phyloP scores from a whole-genome alignment of 1,284 basidiomycete genomes.

The Blastosporella zonata region DNA sequence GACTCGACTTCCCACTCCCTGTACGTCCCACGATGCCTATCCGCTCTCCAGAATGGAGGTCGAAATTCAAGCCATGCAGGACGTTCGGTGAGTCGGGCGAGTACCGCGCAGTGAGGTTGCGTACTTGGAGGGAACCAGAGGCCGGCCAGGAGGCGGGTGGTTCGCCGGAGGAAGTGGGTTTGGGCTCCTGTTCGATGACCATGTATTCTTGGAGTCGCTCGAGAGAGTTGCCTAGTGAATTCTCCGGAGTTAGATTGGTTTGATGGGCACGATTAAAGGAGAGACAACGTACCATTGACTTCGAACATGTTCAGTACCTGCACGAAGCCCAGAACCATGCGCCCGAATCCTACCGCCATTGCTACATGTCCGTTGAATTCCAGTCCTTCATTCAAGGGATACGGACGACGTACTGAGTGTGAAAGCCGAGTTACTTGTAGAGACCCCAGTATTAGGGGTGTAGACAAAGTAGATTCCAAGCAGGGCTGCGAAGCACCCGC shows the following conservation, averaged over 20 bases:
- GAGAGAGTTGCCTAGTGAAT: constrained; percentile 46
- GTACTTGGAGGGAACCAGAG: constrained; percentile 61
- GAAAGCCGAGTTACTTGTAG: constrained; percentile 30
- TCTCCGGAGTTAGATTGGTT: neutral
- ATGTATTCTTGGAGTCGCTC: constrained; percentile 75
- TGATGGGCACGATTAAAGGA: neutral
- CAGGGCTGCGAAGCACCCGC: constrained; percentile 46
- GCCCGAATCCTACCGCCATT: constrained; percentile 45
- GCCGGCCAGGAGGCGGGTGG: constrained; percentile 81
- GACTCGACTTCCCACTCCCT: constrained; percentile 64
- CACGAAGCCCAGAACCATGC: constrained; percentile 50
- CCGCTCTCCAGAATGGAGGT: constrained; percentile 54
- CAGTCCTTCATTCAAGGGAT: neutral
- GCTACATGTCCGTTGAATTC: neutral
- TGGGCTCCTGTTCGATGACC: constrained; percentile 68
- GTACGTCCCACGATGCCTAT: constrained; percentile 69
- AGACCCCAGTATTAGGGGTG: constrained; percentile 47
- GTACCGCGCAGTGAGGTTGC: constrained; percentile 57
- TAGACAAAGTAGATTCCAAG: constrained; percentile 55
- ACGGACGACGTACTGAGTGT: constrained; percentile 35
- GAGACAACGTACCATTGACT: constrained; percentile 46
- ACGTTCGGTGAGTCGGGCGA: constrained; percentile 47
- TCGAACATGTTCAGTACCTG: constrained; percentile 54
- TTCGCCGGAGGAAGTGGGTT: constrained; percentile 39
- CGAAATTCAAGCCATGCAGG: constrained; percentile 51